A percentile compares a stretch with the other conserved stretches of the same genome.
These are phyloP conservation scores for Tetradesmus lagerheimii DNA, from an alignment of 139 green algal genomes.

Conservation along the genomic window DNA sequence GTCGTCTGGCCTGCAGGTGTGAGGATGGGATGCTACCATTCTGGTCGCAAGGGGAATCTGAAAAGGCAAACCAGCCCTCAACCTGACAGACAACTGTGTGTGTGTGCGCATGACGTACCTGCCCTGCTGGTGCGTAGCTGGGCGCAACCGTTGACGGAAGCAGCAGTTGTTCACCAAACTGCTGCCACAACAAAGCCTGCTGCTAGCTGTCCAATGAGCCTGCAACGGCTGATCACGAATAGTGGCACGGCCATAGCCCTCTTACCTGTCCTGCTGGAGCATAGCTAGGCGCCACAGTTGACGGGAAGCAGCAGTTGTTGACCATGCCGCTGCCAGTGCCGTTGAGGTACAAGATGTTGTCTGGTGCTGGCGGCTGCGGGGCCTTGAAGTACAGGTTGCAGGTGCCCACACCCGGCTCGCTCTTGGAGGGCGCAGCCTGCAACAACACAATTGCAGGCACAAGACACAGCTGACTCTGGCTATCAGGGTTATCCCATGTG, in stretches of 20 bases:
- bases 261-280: conserved; percentile 87
- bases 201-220: no score
- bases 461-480: not conserved
- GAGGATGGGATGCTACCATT: no score
- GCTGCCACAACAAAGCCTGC: no score
- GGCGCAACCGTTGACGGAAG: conserved; percentile 88
- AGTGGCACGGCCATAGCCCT: no score
- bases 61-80: no score
- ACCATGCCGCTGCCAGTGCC: conserved; percentile 81
- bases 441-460: not conserved
- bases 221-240: no score
- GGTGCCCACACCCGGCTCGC: conserved; percentile 82
- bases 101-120: conserved; percentile 62
- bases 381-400: conserved; percentile 90
- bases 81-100: no score
- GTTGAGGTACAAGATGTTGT: conserved; percentile 95
- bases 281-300: conserved; percentile 81
- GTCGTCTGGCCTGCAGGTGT: no score
- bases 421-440: conserved; percentile 68
- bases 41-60: no score
- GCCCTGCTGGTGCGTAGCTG: conserved; percentile 89
- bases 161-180: no score
- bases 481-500: no score
- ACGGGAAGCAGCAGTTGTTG: conserved; percentile 98
- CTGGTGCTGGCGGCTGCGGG: conserved; percentile 53